phyloP scores from a whole-genome alignment of 352 stramenopile species.

The Phytophthora syringae region DNA sequence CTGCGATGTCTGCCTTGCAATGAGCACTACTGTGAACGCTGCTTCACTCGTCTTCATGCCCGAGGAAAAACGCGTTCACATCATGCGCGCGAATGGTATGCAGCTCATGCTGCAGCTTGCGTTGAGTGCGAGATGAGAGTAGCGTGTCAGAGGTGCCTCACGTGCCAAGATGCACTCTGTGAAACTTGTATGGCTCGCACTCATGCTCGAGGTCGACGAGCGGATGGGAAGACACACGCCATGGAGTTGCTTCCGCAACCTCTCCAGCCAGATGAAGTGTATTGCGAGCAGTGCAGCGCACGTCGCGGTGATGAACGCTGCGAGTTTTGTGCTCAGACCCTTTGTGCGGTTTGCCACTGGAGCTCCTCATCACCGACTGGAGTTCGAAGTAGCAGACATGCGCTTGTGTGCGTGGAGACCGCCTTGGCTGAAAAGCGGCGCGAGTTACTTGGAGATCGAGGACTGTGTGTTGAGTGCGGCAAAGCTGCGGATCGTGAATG shows the following conservation, averaged over 20 bases:
- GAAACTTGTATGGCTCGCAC: constrained; percentile 67
- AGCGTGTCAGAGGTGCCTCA: constrained; percentile 66
- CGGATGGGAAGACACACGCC: constrained; percentile 42
- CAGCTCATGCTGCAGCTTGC: constrained; percentile 56
- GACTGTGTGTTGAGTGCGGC: constrained; percentile 77
- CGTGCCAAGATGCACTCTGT: constrained; percentile 75
- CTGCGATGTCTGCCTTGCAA: constrained; percentile 72
- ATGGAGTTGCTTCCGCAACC: constrained; percentile 60
- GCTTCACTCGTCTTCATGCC: constrained; percentile 73
- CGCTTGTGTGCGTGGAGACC: constrained; percentile 65
- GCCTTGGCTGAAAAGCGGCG: constrained; percentile 56
- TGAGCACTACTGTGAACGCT: constrained; percentile 84
- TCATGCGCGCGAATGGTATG: constrained; percentile 72
- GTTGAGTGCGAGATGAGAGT: constrained; percentile 79
- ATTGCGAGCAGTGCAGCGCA: constrained; percentile 68
- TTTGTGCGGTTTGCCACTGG: constrained; percentile 68
- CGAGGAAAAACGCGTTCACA: constrained; percentile 58
- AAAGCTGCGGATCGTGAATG: constrained; percentile 77
- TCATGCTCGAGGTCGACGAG: constrained; percentile 52
- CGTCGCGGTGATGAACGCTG: constrained; percentile 63
- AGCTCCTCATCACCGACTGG: constrained; percentile 34
- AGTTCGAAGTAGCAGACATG: constrained; percentile 41
- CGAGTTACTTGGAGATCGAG: constrained; percentile 58
- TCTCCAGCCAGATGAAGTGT: constrained; percentile 44
- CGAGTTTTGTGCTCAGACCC: constrained; percentile 52